A percentile compares a stretch with the other conserved stretches of the same genome.
Evolutionary conservation across 2,329 filamentous ascomycete genomes (phyloP).

Genomic region (Fusarium cicatricum): DNA sequence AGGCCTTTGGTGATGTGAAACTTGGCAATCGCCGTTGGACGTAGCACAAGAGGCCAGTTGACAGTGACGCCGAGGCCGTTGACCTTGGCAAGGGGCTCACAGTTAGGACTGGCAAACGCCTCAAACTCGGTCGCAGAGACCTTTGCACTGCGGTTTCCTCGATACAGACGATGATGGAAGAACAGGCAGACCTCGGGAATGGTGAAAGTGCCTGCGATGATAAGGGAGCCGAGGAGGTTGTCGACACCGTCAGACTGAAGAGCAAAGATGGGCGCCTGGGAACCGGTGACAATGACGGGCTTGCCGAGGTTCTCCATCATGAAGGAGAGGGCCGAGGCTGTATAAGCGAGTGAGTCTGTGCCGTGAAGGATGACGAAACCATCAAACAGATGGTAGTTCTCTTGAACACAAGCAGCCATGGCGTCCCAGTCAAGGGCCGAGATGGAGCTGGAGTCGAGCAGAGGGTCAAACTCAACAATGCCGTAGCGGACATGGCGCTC

Average conservation of each 20-base stretch:
- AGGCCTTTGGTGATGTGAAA: slow-evolving; percentile 79
- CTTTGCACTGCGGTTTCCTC: slow-evolving; percentile 89
- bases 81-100: slow-evolving; percentile 80
- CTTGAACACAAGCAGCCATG: slow-evolving; percentile 79
- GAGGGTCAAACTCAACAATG: slow-evolving; percentile 82
- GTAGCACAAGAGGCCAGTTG: slow-evolving; percentile 78
- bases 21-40: slow-evolving; percentile 76
- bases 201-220: slow-evolving; percentile 90
- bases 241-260: slow-evolving; percentile 92
- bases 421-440: slow-evolving; percentile 86
- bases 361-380: slow-evolving; percentile 92
- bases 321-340: slow-evolving; percentile 88
- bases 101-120: slow-evolving; percentile 90
- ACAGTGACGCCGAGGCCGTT: slow-evolving; percentile 83
- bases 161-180: slow-evolving; percentile 90
- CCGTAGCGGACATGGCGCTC: slow-evolving; percentile 83
- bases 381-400: slow-evolving; percentile 89
- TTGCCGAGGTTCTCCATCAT: slow-evolving; percentile 93
- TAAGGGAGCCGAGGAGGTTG: slow-evolving; percentile 86
- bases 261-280: slow-evolving; percentile 86
- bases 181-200: slow-evolving; percentile 94
- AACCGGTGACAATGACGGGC: slow-evolving; percentile 86
- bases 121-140: slow-evolving; percentile 86
- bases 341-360: slow-evolving; percentile 90
- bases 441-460: slow-evolving; percentile 91